phyloP scores from a whole-genome alignment of 495 filamentous ascomycete genomes.

The Collariella sp. region DNA sequence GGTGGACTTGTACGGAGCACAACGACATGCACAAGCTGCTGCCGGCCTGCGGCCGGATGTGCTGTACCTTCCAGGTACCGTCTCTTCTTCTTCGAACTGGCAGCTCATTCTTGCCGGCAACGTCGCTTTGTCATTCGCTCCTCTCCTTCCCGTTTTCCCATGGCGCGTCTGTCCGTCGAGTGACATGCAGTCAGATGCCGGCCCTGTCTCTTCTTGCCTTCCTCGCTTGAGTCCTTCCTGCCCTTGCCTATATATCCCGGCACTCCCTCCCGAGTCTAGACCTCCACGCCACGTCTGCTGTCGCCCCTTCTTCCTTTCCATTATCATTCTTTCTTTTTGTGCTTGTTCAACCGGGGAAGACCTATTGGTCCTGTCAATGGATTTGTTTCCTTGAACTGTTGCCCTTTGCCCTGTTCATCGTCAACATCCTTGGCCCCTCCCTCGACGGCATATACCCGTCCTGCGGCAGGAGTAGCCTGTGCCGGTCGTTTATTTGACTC shows the following conservation, averaged over 20 bases:
- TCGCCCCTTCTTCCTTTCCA: conserved; percentile 27
- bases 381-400: conserved; percentile 34
- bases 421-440: conserved; percentile 13
- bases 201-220: conserved; percentile 3
- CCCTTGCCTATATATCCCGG: conserved; percentile 38
- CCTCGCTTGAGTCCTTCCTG: conserved; percentile 9
- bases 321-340: conserved; percentile 31
- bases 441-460: conserved; percentile 13
- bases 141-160: conserved; percentile 2
- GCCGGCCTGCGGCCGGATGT: conserved; percentile 8
- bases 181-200: conserved; percentile 15
- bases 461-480: conserved; percentile 26
- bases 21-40: conserved; percentile 11
- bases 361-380: conserved; percentile 33
- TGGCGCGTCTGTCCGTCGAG: conserved; percentile 1
- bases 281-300: conserved; percentile 22
- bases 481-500: conserved; percentile 24
- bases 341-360: conserved; percentile 25
- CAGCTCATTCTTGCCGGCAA: conserved; percentile 3
- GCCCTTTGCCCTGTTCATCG: conserved; percentile 18
- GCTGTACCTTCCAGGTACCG: conserved; percentile 14
- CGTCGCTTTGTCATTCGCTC: conserved; percentile 14
- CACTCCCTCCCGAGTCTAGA: conserved; percentile 36
- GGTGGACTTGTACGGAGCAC: conserved; percentile 2
- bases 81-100: conserved; percentile 5